Conservation (phyloP, 208 protist species). For the Leishmania major region DNA sequence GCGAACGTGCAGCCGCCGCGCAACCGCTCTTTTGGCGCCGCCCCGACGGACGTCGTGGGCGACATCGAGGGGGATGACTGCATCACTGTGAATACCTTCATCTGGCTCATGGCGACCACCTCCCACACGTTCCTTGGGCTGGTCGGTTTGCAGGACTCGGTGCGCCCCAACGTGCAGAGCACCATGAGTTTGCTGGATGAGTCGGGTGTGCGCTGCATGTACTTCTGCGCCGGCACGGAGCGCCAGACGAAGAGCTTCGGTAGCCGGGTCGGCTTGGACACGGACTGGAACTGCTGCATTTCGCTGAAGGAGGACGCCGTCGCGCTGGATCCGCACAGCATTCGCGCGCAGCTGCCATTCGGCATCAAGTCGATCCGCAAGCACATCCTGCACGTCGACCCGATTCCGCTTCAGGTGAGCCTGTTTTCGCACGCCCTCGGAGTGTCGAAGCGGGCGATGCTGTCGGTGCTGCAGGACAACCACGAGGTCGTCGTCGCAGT, state of each 20-base stretch:
- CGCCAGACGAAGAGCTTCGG: slow-evolving; percentile 92
- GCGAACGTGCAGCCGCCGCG: slow-evolving; percentile 22
- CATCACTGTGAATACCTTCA: slow-evolving; percentile 56
- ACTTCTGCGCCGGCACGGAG: slow-evolving; percentile 86
- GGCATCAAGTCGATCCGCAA: slow-evolving; percentile 93
- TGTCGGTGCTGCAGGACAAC: slow-evolving; percentile 94
- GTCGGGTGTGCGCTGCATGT: slow-evolving; percentile 95
- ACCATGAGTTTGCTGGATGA: slow-evolving; percentile 78
- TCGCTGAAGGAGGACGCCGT: slow-evolving; percentile 89
- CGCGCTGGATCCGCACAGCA: slow-evolving; percentile 79
- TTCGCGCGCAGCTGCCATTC: slow-evolving; percentile 93
- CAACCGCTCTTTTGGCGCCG: slow-evolving; percentile 41
- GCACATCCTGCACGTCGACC: slow-evolving; percentile 93
- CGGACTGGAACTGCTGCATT: slow-evolving; percentile 97
- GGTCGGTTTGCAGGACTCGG: slow-evolving; percentile 87
- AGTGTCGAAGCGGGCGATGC: slow-evolving; percentile 88
- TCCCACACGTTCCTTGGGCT: slow-evolving; percentile 90
- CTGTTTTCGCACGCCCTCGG: slow-evolving; percentile 93
- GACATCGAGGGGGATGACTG: slow-evolving; percentile 60
- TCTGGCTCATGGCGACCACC: slow-evolving; percentile 68
- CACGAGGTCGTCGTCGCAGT: slow-evolving; percentile 93
- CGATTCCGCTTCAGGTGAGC: slow-evolving; percentile 95
- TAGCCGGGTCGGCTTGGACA: slow-evolving; percentile 90
- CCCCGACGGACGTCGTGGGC: slow-evolving; percentile 34
- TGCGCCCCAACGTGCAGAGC: slow-evolving; percentile 79